Base-by-base conservation (phyloP, 352 stramenopile species). In the Pythium myriotylum region DNA sequence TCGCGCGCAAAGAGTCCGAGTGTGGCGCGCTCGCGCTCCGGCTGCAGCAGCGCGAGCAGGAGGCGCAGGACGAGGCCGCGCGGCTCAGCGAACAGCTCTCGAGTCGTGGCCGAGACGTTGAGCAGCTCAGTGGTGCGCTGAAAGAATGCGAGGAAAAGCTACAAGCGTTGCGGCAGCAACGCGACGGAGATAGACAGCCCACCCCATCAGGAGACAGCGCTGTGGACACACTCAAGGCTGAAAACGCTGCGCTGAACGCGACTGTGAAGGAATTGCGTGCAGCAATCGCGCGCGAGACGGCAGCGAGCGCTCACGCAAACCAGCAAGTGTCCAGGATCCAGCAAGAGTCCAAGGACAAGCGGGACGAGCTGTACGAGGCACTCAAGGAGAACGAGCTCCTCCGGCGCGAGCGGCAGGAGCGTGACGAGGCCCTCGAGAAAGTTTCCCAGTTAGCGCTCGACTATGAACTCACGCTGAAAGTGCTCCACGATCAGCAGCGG, bases 321-420 rank as follows among this genome's bases (percentile, higher is more conserved):
- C 60, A 70, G 56, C 68, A 70, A 55, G 65, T 71, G 33, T 48
- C 42, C 8, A 45, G 67, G 62, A 67, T 80, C 51, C 62, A 64
- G 3, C 67, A 79, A 49, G 69, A 78, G 45, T 73, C 63, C 20
- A 81, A 79, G 32, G 70, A 76, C 62, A 81, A 86, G 49, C 74
- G 72, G 3, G 77, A 72, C 39, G 81, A 89, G 64, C 70, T 91
- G 26, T 88, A 86, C 59, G 67, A 72, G n/a, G 72, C 77, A 12
- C 61, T 91, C 9, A 77, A 83, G 23, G 81, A 91, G 60, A 89
- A 85, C 50, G 78, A 93, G 59, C n/a, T 76, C 41, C 62, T 92
- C 41, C 73, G 81, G 39, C 41, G 50, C n/a, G 77, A 82, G 22
- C 59, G 50, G 20, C 51, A 39, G 10, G 66, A 83, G 46, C 46